A percentile compares a stretch with the other conserved stretches of the same genome.
Conservation (phyloP, 2,329 filamentous ascomycete genomes). For the Alternaria ethzedia region DNA sequence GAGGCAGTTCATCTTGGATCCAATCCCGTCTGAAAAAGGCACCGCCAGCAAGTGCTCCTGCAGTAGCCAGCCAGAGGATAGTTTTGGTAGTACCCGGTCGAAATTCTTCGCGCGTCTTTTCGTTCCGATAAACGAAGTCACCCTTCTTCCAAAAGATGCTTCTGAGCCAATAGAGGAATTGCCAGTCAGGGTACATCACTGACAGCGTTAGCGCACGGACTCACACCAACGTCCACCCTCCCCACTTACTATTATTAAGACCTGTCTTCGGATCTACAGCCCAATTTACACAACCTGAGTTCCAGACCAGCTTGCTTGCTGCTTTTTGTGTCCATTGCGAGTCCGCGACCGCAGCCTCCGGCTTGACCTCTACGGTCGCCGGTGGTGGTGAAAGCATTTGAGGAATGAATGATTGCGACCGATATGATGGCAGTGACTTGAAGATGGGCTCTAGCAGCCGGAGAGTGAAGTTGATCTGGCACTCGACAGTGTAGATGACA, state of each 20-base stretch:
- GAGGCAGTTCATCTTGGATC: conserved; percentile 19
- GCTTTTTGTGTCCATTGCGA: conserved; percentile 50
- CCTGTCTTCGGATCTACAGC: conserved; percentile 56
- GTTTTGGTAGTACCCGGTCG: conserved; percentile 16
- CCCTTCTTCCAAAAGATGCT: conserved; percentile 53
- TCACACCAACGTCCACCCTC: no score
- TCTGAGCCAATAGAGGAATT: conserved; percentile 57
- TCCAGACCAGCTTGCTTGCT: conserved; percentile 56
- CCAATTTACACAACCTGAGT: conserved; percentile 60
- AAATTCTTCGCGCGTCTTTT: conserved; percentile 25
- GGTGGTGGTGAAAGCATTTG: conserved; percentile 24
- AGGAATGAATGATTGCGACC: conserved; percentile 29
- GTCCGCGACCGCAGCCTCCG: conserved; percentile 46
- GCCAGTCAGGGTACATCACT: conserved; percentile 61
- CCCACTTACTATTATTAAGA: conserved; percentile 51
- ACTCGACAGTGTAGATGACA: conserved; percentile 60
- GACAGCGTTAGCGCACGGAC: neutral
- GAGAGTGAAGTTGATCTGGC: conserved; percentile 58
- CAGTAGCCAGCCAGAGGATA: conserved; percentile 11
- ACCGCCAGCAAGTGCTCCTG: conserved; percentile 15
- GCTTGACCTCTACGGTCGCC: conserved; percentile 47
- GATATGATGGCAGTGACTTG: conserved; percentile 35
- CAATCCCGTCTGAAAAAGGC: conserved; percentile 22
- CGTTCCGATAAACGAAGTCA: conserved; percentile 48
- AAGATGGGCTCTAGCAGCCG: conserved; percentile 54